Base-by-base conservation (phyloP, 1,139 yeast genomes). In the Candida anutae region DNA sequence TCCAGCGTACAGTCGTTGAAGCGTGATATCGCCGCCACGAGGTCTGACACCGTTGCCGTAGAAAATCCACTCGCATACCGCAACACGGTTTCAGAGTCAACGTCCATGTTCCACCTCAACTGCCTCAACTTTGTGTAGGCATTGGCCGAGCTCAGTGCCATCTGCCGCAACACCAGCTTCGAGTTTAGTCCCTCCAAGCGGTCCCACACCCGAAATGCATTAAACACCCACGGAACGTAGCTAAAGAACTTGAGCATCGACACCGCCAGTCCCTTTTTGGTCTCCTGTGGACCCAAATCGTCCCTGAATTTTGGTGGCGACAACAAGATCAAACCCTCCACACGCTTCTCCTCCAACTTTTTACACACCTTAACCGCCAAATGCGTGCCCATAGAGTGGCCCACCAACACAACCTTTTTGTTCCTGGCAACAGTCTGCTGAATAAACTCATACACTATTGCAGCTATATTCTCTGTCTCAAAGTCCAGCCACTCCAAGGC, bases 301-400 rank as follows among this genome's bases (percentile, higher is more conserved):
- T 62, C 58, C 1, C 38, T 42, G 15, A 74, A 46, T n/a, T 53
- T 48, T 1, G 81, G 78, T 0, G 85, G 82, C 3, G 88, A 69
- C 34, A 59, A 58, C 45, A 58, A 62, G 28, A 70, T 53, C 29
- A 65, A 42, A 0, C 70, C 69, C 45, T 62, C 77, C 4, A 62
- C 74, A 31, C 45, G 58, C 23, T 33, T 42, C 4, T 45, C 35
- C 1, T 69, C 67, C 5, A 76, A 53, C 28, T 46, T 52, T 27
- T 55, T 50, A 3, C 74, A 70, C 9, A 77, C 52, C 39, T 69
- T 64, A 5, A 69, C 55, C 4, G 74, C 58, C 21, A 80, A 44
- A 34, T 69, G 72, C 2, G 82, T 63, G 3, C 93, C 93, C 83
- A 80, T 77, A 1, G 90, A 80, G 49, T 81, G 93, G 8, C 83